These are phyloP conservation scores for Pneumocystis wakefieldiae DNA, from an alignment of 1,139 yeast species.

Conservation along the genomic window DNA sequence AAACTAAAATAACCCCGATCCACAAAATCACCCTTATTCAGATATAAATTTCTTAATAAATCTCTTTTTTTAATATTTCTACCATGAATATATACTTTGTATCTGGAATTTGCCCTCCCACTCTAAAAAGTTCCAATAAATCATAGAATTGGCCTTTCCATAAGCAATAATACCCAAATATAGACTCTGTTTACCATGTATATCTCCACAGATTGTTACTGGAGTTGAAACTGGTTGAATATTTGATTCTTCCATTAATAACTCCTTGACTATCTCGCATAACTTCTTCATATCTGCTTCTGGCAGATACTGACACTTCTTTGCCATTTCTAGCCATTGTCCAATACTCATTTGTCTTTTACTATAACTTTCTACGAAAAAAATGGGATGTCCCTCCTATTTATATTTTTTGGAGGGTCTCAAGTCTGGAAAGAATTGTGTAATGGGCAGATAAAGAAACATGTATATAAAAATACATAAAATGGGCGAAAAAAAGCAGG, in stretches of 20 bases:
- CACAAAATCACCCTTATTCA: constrained; percentile 65
- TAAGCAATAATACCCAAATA: background rate
- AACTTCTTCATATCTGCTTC: constrained; percentile 93
- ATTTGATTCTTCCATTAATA: constrained; percentile 84
- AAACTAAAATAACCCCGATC: constrained; percentile 91
- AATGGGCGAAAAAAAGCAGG: background rate
- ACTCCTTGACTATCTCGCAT: constrained; percentile 83
- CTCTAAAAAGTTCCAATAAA: constrained; percentile 73
- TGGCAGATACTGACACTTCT: constrained; percentile 73
- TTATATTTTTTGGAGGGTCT: background rate
- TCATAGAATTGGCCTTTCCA: constrained; percentile 61
- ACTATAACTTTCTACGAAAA: background rate
- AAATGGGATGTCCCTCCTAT: background rate
- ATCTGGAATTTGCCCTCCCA: constrained; percentile 87
- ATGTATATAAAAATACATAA: background rate
- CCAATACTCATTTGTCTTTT: constrained; percentile 26
- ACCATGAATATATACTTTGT: constrained; percentile 58
- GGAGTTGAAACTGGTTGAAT: constrained; percentile 95
- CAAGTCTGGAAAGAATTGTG: background rate
- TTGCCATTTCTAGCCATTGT: constrained; percentile 88
- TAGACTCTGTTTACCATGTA: constrained; percentile 46
- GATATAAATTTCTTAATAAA: background rate
- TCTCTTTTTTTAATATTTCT: background rate
- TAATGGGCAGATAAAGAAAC: background rate
- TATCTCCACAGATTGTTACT: constrained; percentile 98